Percentiles rank a stretch among this genome's conserved stretches.
Evolutionary conservation across 164 flowering plant species (phyloP).

Genomic region (Vitis vinifera): DNA sequence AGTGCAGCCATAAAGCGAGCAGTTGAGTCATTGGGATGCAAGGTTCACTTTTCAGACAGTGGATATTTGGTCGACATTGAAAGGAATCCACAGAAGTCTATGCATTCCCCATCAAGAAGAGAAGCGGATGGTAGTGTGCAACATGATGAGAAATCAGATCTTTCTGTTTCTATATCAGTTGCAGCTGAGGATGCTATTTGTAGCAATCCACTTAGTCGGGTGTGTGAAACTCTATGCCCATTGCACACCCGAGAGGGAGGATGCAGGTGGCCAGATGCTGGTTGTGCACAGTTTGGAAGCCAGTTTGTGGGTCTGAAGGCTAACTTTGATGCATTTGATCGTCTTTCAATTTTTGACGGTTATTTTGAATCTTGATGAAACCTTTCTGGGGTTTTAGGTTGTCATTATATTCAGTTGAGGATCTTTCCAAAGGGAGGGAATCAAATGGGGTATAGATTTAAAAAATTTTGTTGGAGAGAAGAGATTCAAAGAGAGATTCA

Average conservation of each 20-base stretch:
- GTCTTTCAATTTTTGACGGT: slow-evolving; percentile 72
- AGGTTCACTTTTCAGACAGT: slow-evolving; percentile 60
- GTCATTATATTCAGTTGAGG: neutral
- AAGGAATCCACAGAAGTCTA: slow-evolving; percentile 29
- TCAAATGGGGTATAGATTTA: neutral
- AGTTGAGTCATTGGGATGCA: slow-evolving; percentile 84
- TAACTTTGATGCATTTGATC: slow-evolving; percentile 92
- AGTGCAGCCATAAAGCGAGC: slow-evolving; percentile 80
- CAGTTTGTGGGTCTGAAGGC: slow-evolving; percentile 92
- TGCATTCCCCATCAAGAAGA: slow-evolving; percentile 30
- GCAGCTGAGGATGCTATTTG: slow-evolving; percentile 38
- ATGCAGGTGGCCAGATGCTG: slow-evolving; percentile 93
- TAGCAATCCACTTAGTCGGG: slow-evolving; percentile 36
- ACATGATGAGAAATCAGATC: slow-evolving; percentile 57
- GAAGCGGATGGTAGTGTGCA: slow-evolving; percentile 30
- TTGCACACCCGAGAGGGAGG: slow-evolving; percentile 75
- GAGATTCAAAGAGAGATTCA: neutral
- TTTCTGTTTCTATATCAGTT: slow-evolving; percentile 59
- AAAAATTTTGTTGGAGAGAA: neutral
- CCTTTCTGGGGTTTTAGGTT: neutral
- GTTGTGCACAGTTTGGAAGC: slow-evolving; percentile 87
- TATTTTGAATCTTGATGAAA: slow-evolving; percentile 56
- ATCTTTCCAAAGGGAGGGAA: neutral
- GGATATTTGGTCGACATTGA: slow-evolving; percentile 68
- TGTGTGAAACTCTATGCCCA: slow-evolving; percentile 81